Conservation (phyloP, 2,329 filamentous ascomycete species). For the Aspergillus floridensis region DNA sequence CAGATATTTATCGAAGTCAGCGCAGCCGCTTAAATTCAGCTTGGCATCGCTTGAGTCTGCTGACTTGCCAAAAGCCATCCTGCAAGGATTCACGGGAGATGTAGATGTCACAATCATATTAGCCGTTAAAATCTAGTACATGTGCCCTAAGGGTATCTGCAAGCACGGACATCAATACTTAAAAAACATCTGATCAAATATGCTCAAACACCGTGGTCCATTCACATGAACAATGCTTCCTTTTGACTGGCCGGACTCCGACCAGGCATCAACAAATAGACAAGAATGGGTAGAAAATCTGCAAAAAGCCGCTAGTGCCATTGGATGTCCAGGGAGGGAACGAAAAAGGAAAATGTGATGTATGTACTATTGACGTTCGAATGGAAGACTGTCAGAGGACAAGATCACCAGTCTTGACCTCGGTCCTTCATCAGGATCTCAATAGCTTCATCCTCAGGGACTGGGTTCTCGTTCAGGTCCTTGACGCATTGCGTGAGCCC, state of each 20-base stretch:
- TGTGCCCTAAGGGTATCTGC: conserved; percentile 24
- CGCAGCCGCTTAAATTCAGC: background rate
- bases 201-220: conserved; percentile 6
- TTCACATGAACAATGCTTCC: conserved; percentile 12
- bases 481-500: conserved; percentile 82
- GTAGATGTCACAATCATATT: conserved; percentile 1
- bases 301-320: conserved; percentile 2
- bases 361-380: conserved; percentile 12
- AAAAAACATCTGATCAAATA: conserved; percentile 13
- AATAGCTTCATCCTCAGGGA: conserved; percentile 45
- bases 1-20: background rate
- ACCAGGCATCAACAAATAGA: background rate
- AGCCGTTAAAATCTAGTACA: conserved; percentile 19
- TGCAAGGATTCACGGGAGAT: background rate
- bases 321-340: background rate
- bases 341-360: conserved; percentile 1
- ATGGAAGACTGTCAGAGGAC: background rate
- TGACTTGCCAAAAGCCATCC: background rate
- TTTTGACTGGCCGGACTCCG: background rate
- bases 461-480: conserved; percentile 62
- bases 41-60: background rate
- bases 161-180: conserved; percentile 21
- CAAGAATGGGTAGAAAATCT: background rate
- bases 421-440: conserved; percentile 47
- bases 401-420: conserved; percentile 43